Conservation (phyloP, 306 rosid genomes). For the Mucuna pruriens region DNA sequence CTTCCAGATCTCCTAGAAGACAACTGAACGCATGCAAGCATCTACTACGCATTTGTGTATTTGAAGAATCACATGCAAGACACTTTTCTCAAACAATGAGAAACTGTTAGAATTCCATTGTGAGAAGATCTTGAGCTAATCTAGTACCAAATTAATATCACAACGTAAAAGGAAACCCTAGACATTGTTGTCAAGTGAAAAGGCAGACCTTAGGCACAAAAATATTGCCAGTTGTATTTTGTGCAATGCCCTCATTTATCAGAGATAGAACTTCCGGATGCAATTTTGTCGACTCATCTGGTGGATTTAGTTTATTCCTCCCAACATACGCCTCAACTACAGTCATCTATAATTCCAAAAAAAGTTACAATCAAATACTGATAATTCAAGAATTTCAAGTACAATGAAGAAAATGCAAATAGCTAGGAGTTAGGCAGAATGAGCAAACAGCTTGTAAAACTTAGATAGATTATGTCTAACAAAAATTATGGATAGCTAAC, state of each 20-base stretch:
- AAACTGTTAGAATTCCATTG: slow-evolving; percentile 2
- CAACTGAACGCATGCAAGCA: not conserved
- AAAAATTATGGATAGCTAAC: not conserved
- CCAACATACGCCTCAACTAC: slow-evolving; percentile 90
- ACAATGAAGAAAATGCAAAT: slow-evolving; percentile 21
- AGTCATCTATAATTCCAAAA: slow-evolving; percentile 69
- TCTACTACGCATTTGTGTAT: not conserved
- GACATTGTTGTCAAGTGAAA: slow-evolving; percentile 21
- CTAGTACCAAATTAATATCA: slow-evolving; percentile 11
- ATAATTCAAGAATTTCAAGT: slow-evolving; percentile 28
- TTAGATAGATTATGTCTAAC: slow-evolving; percentile 16
- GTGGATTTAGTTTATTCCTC: slow-evolving; percentile 58
- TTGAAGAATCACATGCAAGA: slow-evolving; percentile 28
- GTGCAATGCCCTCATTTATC: slow-evolving; percentile 82
- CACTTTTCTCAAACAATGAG: not conserved
- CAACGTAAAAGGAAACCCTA: slow-evolving; percentile 29
- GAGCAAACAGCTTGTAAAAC: slow-evolving; percentile 24
- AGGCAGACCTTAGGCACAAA: slow-evolving; percentile 69
- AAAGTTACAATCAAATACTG: slow-evolving; percentile 4
- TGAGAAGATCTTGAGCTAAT: not conserved
- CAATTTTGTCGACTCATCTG: slow-evolving; percentile 64
- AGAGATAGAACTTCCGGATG: slow-evolving; percentile 54
- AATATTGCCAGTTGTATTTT: slow-evolving; percentile 82
- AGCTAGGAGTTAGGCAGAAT: slow-evolving; percentile 9
- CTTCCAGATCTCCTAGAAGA: not conserved